Percentiles rank a stretch among this genome's conserved stretches.
Conservation (phyloP, 345 rosid species). For the Gossypium stocksii region DNA sequence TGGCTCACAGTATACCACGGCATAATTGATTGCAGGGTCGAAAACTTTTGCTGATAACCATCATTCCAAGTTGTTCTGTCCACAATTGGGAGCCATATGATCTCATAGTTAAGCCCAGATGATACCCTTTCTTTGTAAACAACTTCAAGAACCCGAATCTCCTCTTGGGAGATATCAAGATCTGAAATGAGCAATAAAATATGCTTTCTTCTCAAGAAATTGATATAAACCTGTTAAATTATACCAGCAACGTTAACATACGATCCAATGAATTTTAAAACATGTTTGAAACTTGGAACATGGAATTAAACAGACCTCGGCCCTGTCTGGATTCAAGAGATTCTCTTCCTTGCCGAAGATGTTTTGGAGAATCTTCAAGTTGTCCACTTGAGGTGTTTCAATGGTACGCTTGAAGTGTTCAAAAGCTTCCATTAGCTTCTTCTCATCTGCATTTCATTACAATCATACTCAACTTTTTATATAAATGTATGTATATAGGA, state of each 20-base stretch:
- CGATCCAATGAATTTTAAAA: neutral
- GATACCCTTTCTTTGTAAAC: slow-evolving; percentile 15
- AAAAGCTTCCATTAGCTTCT: slow-evolving; percentile 25
- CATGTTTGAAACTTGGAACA: neutral
- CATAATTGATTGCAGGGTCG: slow-evolving; percentile 40
- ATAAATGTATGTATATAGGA: too few species aligned
- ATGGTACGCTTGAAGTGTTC: slow-evolving; percentile 24
- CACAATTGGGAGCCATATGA: slow-evolving; percentile 48
- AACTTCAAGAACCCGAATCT: slow-evolving; percentile 21
- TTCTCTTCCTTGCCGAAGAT: slow-evolving; percentile 36
- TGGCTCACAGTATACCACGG: slow-evolving; percentile 67
- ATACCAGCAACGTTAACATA: neutral
- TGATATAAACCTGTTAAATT: slow-evolving; percentile 51
- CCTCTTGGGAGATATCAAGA: slow-evolving; percentile 34
- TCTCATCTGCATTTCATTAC: slow-evolving; percentile 33
- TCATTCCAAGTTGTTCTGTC: slow-evolving; percentile 30
- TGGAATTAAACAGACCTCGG: slow-evolving; percentile 26
- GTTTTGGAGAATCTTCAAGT: slow-evolving; percentile 38
- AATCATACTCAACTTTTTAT: too few species aligned
- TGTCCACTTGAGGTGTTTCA: slow-evolving; percentile 37
- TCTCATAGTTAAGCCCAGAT: slow-evolving; percentile 17
- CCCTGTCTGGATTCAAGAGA: slow-evolving; percentile 28
- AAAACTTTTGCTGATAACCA: slow-evolving; percentile 21
- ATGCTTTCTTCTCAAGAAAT: slow-evolving; percentile 57
- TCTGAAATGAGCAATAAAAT: slow-evolving; percentile 65